A percentile compares a stretch with the other conserved stretches of the same genome.
Evolutionary conservation across 179 eudicot species (phyloP).

Genomic region (Silene noctiflora): DNA sequence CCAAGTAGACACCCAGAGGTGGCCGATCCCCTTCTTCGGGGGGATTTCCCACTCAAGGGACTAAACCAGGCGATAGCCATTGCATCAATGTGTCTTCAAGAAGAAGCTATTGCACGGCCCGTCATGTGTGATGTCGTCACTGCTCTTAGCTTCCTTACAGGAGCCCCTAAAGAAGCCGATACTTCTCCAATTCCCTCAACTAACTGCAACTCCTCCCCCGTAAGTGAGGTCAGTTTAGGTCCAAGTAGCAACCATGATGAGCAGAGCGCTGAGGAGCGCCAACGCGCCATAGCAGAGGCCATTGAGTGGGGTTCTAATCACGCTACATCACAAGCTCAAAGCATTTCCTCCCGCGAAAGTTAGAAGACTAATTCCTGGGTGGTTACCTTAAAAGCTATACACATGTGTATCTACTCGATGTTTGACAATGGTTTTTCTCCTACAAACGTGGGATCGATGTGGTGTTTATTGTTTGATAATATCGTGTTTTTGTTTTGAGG

Average conservation of each 20-base stretch:
- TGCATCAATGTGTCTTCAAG: conserved; percentile 91
- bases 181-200: conserved; percentile 26
- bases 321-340: conserved; percentile 24
- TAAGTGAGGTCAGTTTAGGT: conserved; percentile 12
- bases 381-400: neutral
- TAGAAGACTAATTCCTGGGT: neutral
- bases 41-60: conserved; percentile 56
- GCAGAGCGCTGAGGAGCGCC: conserved; percentile 33
- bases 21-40: conserved; percentile 62
- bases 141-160: conserved; percentile 61
- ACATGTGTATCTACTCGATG: no score
- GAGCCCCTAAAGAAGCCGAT: conserved; percentile 21
- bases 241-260: conserved; percentile 12
- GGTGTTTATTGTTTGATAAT: conserved; percentile 3
- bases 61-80: conserved; percentile 83
- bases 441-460: conserved; percentile 14
- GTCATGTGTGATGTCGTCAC: conserved; percentile 82
- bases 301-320: conserved; percentile 65
- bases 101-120: conserved; percentile 66
- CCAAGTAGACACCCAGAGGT: conserved; percentile 51
- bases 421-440: neutral
- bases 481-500: conserved; percentile 12
- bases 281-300: conserved; percentile 62
- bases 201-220: conserved; percentile 26
- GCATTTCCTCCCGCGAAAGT: conserved; percentile 25